Evolutionary conservation across 2,329 filamentous ascomycete genomes (phyloP).

Genomic region (Ophiostoma himal-ulmi): DNA sequence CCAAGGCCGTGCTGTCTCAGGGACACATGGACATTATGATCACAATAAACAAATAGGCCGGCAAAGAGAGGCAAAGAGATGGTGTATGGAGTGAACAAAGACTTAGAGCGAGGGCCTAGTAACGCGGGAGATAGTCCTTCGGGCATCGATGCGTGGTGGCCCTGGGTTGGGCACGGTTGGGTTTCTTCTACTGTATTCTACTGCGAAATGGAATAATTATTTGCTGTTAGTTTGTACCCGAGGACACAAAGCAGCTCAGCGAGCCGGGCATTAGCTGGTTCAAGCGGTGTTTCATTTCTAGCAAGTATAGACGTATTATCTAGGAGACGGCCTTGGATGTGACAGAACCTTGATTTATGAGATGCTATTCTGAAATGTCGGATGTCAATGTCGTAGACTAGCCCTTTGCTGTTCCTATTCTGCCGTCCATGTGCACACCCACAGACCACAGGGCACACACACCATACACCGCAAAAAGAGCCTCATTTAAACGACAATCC

Average conservation of each 20-base stretch:
- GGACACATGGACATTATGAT: neutral
- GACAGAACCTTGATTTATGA: neutral
- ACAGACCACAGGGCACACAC: neutral
- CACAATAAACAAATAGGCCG: neutral
- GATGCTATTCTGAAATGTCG: neutral
- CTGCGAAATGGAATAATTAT: neutral
- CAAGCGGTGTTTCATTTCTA: neutral
- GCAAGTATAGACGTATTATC: too few relatives aligned
- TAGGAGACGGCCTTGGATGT: neutral
- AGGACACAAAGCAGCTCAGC: neutral
- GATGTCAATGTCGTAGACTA: neutral
- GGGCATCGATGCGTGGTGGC: constrained; percentile 18
- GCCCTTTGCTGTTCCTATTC: neutral
- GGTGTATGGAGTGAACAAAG: neutral
- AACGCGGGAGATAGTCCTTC: neutral
- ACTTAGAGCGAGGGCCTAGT: neutral
- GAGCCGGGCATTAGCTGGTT: neutral
- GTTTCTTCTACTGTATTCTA: neutral
- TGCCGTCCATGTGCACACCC: constrained; percentile 7
- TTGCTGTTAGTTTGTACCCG: too few relatives aligned
- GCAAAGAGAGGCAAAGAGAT: neutral
- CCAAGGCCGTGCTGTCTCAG: constrained; percentile 2
- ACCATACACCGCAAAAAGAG: neutral
- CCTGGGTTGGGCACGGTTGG: constrained; percentile 15
- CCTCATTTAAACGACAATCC: neutral